Percentiles rank a stretch among this genome's conserved stretches.
phyloP scores from a whole-genome alignment of 1,284 basidiomycete species.

The Fomes fomentarius region DNA sequence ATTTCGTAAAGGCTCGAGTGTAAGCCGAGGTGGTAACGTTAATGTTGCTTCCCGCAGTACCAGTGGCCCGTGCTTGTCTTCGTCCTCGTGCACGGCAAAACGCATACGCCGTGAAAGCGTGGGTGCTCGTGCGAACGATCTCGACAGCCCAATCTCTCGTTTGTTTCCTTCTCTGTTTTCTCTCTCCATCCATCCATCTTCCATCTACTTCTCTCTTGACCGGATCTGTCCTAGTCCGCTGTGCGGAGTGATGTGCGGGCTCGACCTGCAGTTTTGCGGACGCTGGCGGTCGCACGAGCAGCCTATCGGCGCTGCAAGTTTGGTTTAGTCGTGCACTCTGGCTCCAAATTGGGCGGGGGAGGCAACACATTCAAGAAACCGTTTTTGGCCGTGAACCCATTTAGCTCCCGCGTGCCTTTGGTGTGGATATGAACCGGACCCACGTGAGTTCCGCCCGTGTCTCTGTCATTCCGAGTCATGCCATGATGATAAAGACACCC shows the following conservation, averaged over 20 bases:
- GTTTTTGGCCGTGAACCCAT: too few species aligned
- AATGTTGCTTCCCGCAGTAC: background rate
- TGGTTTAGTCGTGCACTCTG: background rate
- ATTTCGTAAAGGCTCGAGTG: slow-evolving; percentile 10
- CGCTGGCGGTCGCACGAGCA: background rate
- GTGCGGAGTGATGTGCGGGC: background rate
- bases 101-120: background rate
- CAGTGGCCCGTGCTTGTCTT: background rate
- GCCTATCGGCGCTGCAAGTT: background rate
- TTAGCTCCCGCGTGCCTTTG: too few species aligned
- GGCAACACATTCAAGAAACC: too few species aligned
- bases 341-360: background rate
- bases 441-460: too few species aligned
- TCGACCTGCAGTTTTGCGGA: too few species aligned
- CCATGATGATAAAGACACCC: too few species aligned
- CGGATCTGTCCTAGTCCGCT: background rate
- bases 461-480: too few species aligned
- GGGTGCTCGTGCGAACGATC: background rate
- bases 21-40: slow-evolving; percentile 5
- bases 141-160: slow-evolving; percentile 11
- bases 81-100: background rate
- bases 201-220: background rate
- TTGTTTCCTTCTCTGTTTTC: background rate
- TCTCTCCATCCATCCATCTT: too few species aligned
- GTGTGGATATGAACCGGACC: too few species aligned